Evolutionary conservation across 2,329 filamentous ascomycete genomes (phyloP).

Genomic region (Ceratocystis diversiconidia): DNA sequence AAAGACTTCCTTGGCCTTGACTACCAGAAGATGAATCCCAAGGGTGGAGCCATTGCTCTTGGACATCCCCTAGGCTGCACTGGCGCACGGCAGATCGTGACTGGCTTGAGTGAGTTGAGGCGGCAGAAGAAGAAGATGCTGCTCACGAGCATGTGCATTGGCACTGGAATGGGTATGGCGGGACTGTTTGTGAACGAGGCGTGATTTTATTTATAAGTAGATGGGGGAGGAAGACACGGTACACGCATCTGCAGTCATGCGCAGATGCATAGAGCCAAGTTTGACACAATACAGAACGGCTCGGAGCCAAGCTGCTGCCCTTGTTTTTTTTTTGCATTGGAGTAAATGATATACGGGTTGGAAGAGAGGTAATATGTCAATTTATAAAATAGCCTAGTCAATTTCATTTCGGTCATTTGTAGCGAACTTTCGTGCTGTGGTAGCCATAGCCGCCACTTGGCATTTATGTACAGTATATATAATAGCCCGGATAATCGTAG

Average conservation of each 20-base stretch:
- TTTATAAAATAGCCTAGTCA: no score
- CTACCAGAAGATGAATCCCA: slow-evolving; percentile 63
- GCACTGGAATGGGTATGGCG: slow-evolving; percentile 56
- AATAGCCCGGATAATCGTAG: no score
- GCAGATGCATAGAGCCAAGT: no score
- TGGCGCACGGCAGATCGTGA: slow-evolving; percentile 71
- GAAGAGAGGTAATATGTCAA: no score
- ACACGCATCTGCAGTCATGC: neutral
- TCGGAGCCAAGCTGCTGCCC: no score
- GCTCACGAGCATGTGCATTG: slow-evolving; percentile 80
- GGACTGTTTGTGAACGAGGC: slow-evolving; percentile 49
- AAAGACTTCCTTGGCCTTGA: slow-evolving; percentile 56
- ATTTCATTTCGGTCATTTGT: no score
- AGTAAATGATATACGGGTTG: no score
- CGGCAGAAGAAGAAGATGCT: slow-evolving; percentile 80
- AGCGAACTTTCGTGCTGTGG: no score
- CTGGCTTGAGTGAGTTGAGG: slow-evolving; percentile 71
- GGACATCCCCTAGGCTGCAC: slow-evolving; percentile 73
- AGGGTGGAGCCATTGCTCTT: slow-evolving; percentile 69
- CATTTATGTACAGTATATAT: neutral
- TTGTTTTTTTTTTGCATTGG: no score
- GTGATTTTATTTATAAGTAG: neutral
- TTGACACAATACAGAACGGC: no score
- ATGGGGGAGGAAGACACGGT: neutral
- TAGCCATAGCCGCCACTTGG: no score